A percentile compares a stretch with the other conserved stretches of the same genome.
Conservation (phyloP, 306 rosid genomes). For the Alnus glutinosa region DNA sequence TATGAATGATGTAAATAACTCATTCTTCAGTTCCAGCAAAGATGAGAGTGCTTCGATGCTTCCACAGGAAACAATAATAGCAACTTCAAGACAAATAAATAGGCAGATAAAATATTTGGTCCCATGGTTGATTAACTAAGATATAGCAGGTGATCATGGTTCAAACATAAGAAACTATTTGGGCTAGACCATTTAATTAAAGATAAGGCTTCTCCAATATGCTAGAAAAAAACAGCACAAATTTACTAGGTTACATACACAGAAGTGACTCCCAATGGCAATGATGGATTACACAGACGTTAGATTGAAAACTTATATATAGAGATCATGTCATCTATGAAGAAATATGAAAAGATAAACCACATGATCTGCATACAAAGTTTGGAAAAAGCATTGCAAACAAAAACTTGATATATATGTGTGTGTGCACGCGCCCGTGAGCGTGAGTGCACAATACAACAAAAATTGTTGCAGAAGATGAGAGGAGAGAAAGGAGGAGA, state of each 20-base stretch:
- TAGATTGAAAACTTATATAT: too few relatives aligned
- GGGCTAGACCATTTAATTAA: neutral
- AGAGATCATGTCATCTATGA: neutral
- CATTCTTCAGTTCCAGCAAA: neutral
- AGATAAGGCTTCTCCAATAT: neutral
- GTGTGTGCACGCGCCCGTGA: too few relatives aligned
- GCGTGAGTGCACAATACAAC: too few relatives aligned
- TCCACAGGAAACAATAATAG: neutral
- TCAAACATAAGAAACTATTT: neutral
- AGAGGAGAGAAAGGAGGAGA: neutral
- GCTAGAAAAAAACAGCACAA: neutral
- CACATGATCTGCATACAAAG: neutral
- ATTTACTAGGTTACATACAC: too few relatives aligned
- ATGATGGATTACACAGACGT: too few relatives aligned
- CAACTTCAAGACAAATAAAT: neutral
- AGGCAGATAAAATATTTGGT: too few relatives aligned
- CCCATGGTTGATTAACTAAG: neutral
- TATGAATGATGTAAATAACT: neutral
- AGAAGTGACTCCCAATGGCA: too few relatives aligned
- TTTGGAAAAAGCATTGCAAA: neutral
- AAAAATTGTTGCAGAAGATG: too few relatives aligned
- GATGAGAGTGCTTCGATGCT: neutral
- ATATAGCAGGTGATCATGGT: neutral
- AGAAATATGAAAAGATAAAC: neutral
- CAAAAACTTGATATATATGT: too few relatives aligned